Base-by-base conservation (phyloP, 2,329 filamentous ascomycete genomes). In the Fusarium dimerum region DNA sequence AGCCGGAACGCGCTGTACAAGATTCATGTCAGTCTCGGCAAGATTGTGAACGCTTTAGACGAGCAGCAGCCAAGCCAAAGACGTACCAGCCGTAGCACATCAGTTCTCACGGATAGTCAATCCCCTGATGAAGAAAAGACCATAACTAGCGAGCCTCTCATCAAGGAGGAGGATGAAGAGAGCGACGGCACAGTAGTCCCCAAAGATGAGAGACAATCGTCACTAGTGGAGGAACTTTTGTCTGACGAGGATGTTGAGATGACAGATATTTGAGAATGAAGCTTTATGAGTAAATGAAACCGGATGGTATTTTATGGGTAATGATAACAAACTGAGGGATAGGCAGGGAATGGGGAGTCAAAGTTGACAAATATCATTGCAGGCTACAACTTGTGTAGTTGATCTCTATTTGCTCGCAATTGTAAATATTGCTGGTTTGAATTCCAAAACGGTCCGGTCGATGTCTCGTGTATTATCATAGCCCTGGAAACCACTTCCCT, bases 1-100 rank as follows among this genome's bases (percentile, higher is more conserved):
- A 82, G 79, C 59, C 78, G 82, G 45, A 88, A 88, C 56, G 79
- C 85, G 1, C 73, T 88, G 13, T 86, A 84, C 73, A 88, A 88
- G 69, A 80, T 88, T 47, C 85, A 89, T 62, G 80, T 88, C 58
- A 79, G 76, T 53, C 71, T 89, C 1, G 84, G 84, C 61, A 88
- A 88, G 72, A 86, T 88, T 48, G 83, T 87, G 57, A 86, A 87
- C 63, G 69, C 69, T 32, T 76, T 87, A 3, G 79, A 80, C 50
- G 80, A 79, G 64, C 67, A 66, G 56, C 68, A 72, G 48, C 68
- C 67, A 2, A 61, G 60, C 39, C 62, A 71, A n/a, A 63, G 72
- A 29, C 71, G 74, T 20, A 74, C 69, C 9, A 80, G 78, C 61
- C 72, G 77, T 30, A 77, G 75, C 48, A 70, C 71, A 13, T 81